phyloP scores from a whole-genome alignment of 2,329 filamentous ascomycete genomes.

The Cordyceps militaris region DNA sequence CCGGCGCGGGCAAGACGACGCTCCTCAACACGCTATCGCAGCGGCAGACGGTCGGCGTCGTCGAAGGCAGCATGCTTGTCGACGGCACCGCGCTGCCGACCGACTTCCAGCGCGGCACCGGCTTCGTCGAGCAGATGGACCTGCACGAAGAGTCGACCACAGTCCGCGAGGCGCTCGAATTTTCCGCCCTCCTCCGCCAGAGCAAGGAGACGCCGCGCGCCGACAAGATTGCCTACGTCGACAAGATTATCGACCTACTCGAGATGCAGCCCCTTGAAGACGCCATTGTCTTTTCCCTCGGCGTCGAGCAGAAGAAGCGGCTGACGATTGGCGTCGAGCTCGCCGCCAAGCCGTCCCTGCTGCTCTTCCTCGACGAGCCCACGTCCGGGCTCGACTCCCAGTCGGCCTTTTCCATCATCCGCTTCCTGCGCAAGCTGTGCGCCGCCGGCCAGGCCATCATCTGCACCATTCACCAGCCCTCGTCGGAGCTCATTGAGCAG shows the following conservation, averaged over 20 bases:
- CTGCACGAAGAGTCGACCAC: conserved; percentile 61
- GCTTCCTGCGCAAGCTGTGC: conserved; percentile 54
- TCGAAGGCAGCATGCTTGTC: conserved; percentile 72
- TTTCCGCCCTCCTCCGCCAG: conserved; percentile 59
- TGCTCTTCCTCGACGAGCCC: conserved; percentile 60
- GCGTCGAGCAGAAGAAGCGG: conserved; percentile 51
- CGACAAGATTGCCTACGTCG: conserved; percentile 62
- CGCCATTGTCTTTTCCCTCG: conserved; percentile 54
- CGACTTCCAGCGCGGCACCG: conserved; percentile 74
- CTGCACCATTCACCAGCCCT: conserved; percentile 55
- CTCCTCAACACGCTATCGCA: conserved; percentile 70
- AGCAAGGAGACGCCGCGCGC: conserved; percentile 45
- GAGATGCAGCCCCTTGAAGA: conserved; percentile 63
- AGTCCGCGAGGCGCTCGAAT: conserved; percentile 58
- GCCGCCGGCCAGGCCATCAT: conserved; percentile 53
- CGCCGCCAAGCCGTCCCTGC: conserved; percentile 49
- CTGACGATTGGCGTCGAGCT: conserved; percentile 51
- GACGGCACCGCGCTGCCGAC: conserved; percentile 64
- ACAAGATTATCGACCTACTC: conserved; percentile 60
- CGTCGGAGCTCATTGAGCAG: conserved; percentile 46
- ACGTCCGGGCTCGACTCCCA: conserved; percentile 52
- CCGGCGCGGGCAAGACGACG: conserved; percentile 77
- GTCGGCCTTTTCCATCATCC: conserved; percentile 54
- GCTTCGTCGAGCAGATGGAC: conserved; percentile 60
- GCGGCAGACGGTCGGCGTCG: conserved; percentile 65